Percentiles rank a stretch among this genome's conserved stretches.
These are phyloP conservation scores for Tylopilus microsporus DNA, from an alignment of 1,284 basidiomycete genomes.

Conservation along the genomic window DNA sequence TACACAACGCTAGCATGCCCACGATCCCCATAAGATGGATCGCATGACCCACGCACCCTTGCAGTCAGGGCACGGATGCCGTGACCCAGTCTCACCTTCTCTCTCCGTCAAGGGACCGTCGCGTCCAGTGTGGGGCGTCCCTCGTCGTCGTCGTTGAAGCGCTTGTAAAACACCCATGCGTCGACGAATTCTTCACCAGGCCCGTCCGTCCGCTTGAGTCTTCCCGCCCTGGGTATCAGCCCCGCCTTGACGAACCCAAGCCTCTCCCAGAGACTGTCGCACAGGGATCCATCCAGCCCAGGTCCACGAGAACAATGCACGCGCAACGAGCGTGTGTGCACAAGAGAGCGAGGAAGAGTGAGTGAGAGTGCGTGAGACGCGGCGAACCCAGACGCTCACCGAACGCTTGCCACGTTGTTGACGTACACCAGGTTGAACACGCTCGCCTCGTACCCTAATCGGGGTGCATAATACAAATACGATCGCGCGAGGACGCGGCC, in stretches of 20 bases:
- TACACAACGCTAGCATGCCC: background rate
- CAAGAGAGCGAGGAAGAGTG: background rate
- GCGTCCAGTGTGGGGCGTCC: background rate
- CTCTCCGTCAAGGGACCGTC: background rate
- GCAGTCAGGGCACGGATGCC: background rate
- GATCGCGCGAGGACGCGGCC: slow-evolving; percentile 74
- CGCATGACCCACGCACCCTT: background rate
- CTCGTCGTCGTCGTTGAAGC: slow-evolving; percentile 41
- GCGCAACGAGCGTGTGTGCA: background rate
- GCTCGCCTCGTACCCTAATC: slow-evolving; percentile 77
- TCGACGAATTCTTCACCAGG: slow-evolving; percentile 83
- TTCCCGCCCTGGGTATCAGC: slow-evolving; percentile 79
- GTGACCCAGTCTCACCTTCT: background rate
- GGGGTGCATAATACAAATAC: slow-evolving; percentile 78
- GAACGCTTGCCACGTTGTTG: slow-evolving; percentile 70
- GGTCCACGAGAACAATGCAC: background rate
- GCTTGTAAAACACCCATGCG: slow-evolving; percentile 82
- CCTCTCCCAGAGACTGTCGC: slow-evolving; percentile 73
- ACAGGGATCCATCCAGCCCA: background rate
- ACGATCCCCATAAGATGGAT: background rate
- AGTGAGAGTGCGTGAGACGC: background rate
- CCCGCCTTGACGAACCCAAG: slow-evolving; percentile 82
- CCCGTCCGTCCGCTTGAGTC: slow-evolving; percentile 62
- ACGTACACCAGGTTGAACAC: slow-evolving; percentile 94
- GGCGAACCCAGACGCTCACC: slow-evolving; percentile 34